Conservation (phyloP, 2,329 filamentous ascomycete species). For the Fusarium pseudograminearum region DNA sequence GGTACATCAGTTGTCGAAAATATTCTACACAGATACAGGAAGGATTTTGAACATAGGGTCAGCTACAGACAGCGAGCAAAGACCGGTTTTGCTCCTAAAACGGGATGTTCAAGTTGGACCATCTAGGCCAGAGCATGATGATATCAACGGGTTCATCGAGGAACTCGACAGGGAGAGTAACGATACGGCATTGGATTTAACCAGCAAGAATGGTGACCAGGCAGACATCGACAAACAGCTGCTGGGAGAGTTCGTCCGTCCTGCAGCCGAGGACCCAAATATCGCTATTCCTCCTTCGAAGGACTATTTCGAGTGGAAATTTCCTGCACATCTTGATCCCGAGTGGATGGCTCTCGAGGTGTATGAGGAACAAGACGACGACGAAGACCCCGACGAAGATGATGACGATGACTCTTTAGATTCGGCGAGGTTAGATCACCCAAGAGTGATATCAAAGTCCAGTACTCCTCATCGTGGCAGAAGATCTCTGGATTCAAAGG, state of each 20-base stretch:
- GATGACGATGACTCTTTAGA: conserved; percentile 65
- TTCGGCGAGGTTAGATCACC: conserved; percentile 49
- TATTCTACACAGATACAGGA: conserved; percentile 93
- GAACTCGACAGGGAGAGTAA: conserved; percentile 51
- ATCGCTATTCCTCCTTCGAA: not conserved
- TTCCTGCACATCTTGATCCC: conserved; percentile 82
- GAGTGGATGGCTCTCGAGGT: conserved; percentile 95
- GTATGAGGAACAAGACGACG: conserved; percentile 69
- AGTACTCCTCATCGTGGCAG: conserved; percentile 30
- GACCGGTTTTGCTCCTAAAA: conserved; percentile 53
- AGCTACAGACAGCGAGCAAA: conserved; percentile 61
- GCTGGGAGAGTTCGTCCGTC: conserved; percentile 32
- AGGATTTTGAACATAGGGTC: conserved; percentile 84
- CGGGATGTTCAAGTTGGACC: conserved; percentile 42
- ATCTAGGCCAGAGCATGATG: not conserved
- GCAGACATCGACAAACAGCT: conserved; percentile 62
- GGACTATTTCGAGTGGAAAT: conserved; percentile 32
- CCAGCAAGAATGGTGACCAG: conserved; percentile 53
- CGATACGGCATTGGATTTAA: conserved; percentile 29
- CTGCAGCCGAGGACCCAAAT: conserved; percentile 3
- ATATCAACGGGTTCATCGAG: conserved; percentile 54
- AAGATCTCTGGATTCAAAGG: conserved; percentile 53
- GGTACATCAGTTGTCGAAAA: conserved; percentile 77
- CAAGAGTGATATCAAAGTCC: conserved; percentile 26
- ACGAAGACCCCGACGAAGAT: conserved; percentile 43